These are phyloP conservation scores for Warburgia ugandensis DNA, from an alignment of 164 flowering plant genomes.

Conservation along the genomic window DNA sequence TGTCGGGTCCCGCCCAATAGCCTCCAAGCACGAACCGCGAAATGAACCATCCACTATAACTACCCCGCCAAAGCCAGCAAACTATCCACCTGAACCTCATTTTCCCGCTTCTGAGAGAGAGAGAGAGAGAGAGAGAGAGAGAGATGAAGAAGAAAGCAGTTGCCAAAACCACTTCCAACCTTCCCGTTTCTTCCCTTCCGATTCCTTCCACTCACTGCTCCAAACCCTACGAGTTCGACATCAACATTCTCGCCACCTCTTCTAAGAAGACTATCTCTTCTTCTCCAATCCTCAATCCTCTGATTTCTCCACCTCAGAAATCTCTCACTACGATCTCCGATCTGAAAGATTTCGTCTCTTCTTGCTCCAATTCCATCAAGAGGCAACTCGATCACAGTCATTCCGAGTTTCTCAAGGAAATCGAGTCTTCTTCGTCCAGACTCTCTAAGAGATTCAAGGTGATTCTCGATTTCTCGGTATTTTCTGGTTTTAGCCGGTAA, in stretches of 20 bases:
- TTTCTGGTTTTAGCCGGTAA: neutral
- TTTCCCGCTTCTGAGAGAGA: no score
- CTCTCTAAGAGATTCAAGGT: slow-evolving; percentile 68
- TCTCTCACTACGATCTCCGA: slow-evolving; percentile 34
- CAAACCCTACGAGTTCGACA: neutral
- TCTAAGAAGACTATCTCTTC: neutral
- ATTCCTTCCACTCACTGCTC: neutral
- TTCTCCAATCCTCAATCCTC: slow-evolving; percentile 4
- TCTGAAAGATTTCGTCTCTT: slow-evolving; percentile 47
- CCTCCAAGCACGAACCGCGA: neutral
- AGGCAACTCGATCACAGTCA: slow-evolving; percentile 53
- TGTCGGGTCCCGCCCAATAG: no score
- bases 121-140: no score
- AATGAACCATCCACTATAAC: neutral
- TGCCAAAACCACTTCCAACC: neutral
- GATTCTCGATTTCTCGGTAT: neutral
- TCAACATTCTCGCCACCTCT: neutral
- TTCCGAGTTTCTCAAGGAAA: slow-evolving; percentile 55
- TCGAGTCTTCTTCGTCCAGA: slow-evolving; percentile 55
- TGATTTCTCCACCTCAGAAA: slow-evolving; percentile 20
- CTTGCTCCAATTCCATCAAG: slow-evolving; percentile 47
- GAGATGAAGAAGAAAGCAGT: slow-evolving; percentile 1
- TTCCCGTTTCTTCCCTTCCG: slow-evolving; percentile 1
- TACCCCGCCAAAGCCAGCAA: neutral
- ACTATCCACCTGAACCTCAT: no score